Evolutionary conservation across 139 green algal genomes (phyloP).

Genomic region (Volvox reticuliferus): DNA sequence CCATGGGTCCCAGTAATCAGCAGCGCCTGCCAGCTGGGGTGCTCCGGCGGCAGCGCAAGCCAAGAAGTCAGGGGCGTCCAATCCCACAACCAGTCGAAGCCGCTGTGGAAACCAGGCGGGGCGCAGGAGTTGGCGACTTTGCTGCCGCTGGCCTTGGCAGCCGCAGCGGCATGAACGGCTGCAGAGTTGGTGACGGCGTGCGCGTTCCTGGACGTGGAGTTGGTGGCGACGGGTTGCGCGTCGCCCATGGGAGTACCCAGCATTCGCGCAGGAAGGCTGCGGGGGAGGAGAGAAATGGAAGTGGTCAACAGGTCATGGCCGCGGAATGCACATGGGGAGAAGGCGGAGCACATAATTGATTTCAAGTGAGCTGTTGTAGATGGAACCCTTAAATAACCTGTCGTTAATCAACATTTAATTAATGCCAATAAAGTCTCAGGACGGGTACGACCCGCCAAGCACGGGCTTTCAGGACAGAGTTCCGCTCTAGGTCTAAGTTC

Average conservation of each 20-base stretch:
- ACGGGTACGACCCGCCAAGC: no score
- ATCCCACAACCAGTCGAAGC: constrained; percentile 37
- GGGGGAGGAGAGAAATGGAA: neutral
- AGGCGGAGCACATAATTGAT: no score
- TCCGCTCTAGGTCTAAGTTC: no score
- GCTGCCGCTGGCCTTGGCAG: neutral
- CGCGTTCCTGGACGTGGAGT: neutral
- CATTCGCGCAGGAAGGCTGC: constrained; percentile 15
- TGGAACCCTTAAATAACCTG: no score
- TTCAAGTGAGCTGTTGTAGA: no score
- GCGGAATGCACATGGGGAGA: no score
- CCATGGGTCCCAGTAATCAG: constrained; percentile 8
- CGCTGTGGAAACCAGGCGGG: neutral
- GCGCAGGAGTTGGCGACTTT: neutral
- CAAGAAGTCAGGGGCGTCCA: constrained; percentile 11
- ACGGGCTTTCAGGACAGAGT: no score
- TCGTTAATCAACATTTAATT: no score
- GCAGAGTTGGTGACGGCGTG: no score
- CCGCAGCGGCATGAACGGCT: no score
- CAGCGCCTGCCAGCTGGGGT: neutral
- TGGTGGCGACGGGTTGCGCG: neutral
- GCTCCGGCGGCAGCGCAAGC: constrained; percentile 6
- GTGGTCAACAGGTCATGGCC: no score
- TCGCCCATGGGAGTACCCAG: neutral
- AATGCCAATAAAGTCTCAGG: no score